Evolutionary conservation across 148 eudicot genomes (phyloP), one percentile per base, ranked within the genome.

Genomic region (Rhododendron griersonianum): DNA sequence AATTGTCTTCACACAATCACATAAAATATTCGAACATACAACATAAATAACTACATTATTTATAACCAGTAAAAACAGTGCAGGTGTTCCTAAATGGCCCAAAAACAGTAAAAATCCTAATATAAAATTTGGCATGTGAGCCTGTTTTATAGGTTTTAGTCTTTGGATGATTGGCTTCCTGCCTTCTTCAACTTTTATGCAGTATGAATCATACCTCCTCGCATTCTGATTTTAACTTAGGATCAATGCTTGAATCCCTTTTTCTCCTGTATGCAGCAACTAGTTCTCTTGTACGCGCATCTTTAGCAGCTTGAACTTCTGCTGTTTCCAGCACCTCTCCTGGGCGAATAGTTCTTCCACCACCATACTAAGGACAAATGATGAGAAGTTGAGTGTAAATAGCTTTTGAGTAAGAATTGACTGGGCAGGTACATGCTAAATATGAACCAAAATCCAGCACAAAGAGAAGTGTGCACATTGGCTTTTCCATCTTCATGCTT

Each of bases 281-380:
- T 76, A 94, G 73, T 90, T 96, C 90, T 85, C 87, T 90, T 79
- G 98, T 94, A 78, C 91, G 96, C 82, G 89, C 93, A 82, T 95
- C 88, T 95, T 94, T 96, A 78, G 94, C 93, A 86, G 95, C 93
- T 88, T 81, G 95, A 50, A 90, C 94, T 88, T 96, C 97, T 18
- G 85, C 89, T 80, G 93, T 90, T 88, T 95, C 99, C 74, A 96
- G 94, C 78, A 81, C 89, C 73, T 96, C 94, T 74, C 99, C 99
- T 25, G 97, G 98, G 61, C 91, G 96, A 90, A 96, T 88, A 87
- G 67, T 91, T 92, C 91, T 94, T 85, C 98, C 99, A 71, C 99
- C 99, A 77, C 99, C 99, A 90, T 81, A 96, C 98, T 96, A 90
- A 39, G 86, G 76, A 88, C 33, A 73, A 81, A 45, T 4, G 51